Base-by-base conservation (phyloP, 352 stramenopile species). In the Phytophthora sansomeana region DNA sequence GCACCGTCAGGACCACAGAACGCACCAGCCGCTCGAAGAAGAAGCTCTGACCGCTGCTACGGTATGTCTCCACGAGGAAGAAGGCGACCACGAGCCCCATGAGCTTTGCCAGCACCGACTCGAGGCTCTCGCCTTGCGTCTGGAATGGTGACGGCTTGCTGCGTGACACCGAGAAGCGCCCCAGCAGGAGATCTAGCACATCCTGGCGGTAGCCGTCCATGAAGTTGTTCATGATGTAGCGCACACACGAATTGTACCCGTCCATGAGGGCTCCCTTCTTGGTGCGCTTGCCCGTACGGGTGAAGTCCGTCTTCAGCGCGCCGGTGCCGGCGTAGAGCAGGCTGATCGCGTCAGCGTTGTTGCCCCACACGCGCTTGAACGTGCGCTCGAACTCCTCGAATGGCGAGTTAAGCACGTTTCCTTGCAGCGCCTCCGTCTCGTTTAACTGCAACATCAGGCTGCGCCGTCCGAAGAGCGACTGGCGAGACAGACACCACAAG, bases 211-310 rank as follows among this genome's bases (percentile, higher is more conserved):
- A 80, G 4, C 91, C 93, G 77, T 99, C 97, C 54, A 91, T 74
- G 74, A 99, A 99, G 67, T 99, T 99, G 78, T 99, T 99, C 5
- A 97, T 80, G 73, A 98, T 94, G 77, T 98, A 99, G 29, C 97
- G 82, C 66, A 97, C 73, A 30, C 96, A 83, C 39, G 94, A 98
- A 75, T 98, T 98, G 59, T 97, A 80, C 32, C 93, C 96, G 84
- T 99, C 97, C 66, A 97, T 84, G 11, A 99, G 52, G 17, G 95
- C 90, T 5, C 97, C 97, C 33, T 80, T 77, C 64, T 87, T 97
- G 17, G 95, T 99, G 59, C 96, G 89, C 69, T 97, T 96, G 41
- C 97, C 97, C 16, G 96, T 98, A 43, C 83, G 81, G 17, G 97
- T 99, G 55, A 98, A 98, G 69, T 99, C 96, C 16, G 93, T 96